Evolutionary conservation across 371 early-diverging fungal species (phyloP).

Genomic region (Mortierella sp.): DNA sequence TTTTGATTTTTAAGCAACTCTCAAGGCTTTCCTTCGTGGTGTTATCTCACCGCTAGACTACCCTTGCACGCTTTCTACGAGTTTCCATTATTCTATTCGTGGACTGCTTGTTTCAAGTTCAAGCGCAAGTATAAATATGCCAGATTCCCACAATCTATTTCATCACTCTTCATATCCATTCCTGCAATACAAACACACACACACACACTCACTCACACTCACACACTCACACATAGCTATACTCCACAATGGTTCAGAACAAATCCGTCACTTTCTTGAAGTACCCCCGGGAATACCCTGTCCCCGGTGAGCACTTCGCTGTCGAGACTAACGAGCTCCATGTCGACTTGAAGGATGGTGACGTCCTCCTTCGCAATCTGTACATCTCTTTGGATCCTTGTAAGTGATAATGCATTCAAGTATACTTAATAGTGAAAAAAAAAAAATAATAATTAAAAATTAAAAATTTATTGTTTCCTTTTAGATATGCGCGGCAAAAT

Average conservation of each 20-base stretch:
- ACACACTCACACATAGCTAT: neutral
- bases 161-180: neutral
- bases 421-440: neutral
- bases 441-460: neutral
- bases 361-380: constrained; percentile 70
- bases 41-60: too few species aligned
- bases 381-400: constrained; percentile 68
- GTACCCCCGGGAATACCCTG: constrained; percentile 59
- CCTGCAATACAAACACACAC: too few species aligned
- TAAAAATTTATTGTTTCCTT: neutral
- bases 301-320: constrained; percentile 65
- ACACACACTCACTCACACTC: neutral
- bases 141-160: neutral
- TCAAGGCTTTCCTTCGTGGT: too few species aligned
- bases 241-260: constrained; percentile 46
- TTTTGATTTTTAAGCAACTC: too few species aligned
- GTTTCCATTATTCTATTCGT: too few species aligned
- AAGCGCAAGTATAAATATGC: too few species aligned
- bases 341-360: constrained; percentile 59
- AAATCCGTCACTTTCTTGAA: constrained; percentile 60
- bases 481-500: constrained; percentile 76
- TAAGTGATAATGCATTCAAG: constrained; percentile 3
- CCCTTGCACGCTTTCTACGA: too few species aligned
- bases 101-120: too few species aligned
- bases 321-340: constrained; percentile 61